These are phyloP conservation scores for Debaryomycetaceae sp. DNA, from an alignment of 1,139 yeast species.

Conservation along the genomic window DNA sequence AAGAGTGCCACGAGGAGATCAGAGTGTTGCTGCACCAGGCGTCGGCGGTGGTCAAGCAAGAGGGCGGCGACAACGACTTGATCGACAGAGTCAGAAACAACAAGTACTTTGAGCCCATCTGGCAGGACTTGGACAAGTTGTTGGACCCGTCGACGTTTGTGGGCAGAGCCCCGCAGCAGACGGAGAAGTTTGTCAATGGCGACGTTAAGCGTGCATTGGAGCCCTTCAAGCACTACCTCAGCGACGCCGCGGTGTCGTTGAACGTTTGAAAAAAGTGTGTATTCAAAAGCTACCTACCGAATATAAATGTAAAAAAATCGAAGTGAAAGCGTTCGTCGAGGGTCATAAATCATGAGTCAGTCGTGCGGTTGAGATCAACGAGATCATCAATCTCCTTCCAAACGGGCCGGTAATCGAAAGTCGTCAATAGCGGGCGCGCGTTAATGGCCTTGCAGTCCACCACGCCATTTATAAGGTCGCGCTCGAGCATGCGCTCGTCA, in stretches of 20 bases:
- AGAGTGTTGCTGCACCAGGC: constrained; percentile 97
- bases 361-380: constrained; percentile 1
- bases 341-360: not conserved
- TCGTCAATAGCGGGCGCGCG: constrained; percentile 21
- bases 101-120: constrained; percentile 83
- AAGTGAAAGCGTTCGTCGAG: not conserved
- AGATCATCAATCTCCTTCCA: constrained; percentile 4
- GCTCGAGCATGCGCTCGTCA: constrained; percentile 45
- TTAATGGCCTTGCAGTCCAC: constrained; percentile 25
- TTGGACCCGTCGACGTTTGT: constrained; percentile 92
- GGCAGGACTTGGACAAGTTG: constrained; percentile 73
- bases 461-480: constrained; percentile 50
- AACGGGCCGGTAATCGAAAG: constrained; percentile 18
- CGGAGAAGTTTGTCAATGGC: constrained; percentile 81
- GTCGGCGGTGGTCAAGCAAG: constrained; percentile 93
- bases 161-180: constrained; percentile 98
- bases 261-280: constrained; percentile 24
- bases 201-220: constrained; percentile 82
- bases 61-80: constrained; percentile 97
- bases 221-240: constrained; percentile 59
- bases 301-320: not conserved
- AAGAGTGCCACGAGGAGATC: constrained; percentile 96
- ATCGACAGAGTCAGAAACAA: constrained; percentile 83
- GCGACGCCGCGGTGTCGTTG: constrained; percentile 56
- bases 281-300: not conserved